Conservation (phyloP, 805 yeast genomes). For the Candida anglica region DNA sequence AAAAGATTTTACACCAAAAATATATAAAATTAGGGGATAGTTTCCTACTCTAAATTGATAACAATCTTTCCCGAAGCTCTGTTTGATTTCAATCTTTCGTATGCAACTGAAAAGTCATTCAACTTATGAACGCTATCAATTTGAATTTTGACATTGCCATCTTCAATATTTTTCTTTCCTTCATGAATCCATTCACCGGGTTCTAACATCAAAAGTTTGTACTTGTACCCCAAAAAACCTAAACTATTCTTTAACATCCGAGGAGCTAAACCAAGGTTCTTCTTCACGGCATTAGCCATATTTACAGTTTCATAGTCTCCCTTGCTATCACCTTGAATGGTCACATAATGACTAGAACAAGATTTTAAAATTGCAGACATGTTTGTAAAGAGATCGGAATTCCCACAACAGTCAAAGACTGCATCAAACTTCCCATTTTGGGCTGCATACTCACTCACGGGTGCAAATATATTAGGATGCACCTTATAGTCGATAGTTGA, state of each 20-base stretch:
- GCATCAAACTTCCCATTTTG: constrained; percentile 46
- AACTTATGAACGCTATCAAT: constrained; percentile 54
- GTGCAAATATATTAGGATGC: constrained; percentile 18
- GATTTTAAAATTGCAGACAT: constrained; percentile 44
- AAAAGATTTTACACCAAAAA: no score
- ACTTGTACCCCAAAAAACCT: constrained; percentile 24
- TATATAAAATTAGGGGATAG: no score
- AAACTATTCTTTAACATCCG: constrained; percentile 10
- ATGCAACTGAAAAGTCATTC: constrained; percentile 48
- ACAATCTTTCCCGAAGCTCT: constrained; percentile 67
- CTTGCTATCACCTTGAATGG: constrained; percentile 56
- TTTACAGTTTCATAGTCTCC: constrained; percentile 22
- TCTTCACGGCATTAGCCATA: background rate
- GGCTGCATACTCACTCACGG: background rate
- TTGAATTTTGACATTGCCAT: constrained; percentile 39
- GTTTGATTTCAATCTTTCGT: constrained; percentile 42
- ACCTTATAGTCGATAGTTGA: constrained; percentile 54
- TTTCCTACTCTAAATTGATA: no score
- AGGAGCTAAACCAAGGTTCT: constrained; percentile 1
- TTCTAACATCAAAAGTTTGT: constrained; percentile 13
- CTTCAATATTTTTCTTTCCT: constrained; percentile 38
- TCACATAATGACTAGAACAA: constrained; percentile 43
- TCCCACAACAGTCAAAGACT: constrained; percentile 66
- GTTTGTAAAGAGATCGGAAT: constrained; percentile 41
- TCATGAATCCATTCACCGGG: constrained; percentile 14